phyloP scores from a whole-genome alignment of 2,329 filamentous ascomycete species.

The Colletotrichum tanaceti region DNA sequence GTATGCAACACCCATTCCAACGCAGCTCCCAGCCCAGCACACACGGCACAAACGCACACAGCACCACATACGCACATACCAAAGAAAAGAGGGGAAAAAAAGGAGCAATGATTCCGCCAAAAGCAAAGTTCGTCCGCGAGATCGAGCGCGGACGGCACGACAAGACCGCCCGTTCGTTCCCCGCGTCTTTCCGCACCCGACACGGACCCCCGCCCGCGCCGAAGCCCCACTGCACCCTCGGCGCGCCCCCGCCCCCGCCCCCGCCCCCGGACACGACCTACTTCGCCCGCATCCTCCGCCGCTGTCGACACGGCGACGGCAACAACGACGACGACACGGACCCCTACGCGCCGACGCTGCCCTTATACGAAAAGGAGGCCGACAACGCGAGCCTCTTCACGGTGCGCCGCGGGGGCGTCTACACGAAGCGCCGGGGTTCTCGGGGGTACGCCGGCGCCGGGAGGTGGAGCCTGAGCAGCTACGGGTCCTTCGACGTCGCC shows the following conservation, averaged over 20 bases:
- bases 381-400: not conserved
- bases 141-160: constrained; percentile 11
- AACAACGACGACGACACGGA: not conserved
- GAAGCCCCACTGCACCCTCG: not conserved
- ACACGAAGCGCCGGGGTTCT: not conserved
- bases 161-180: not conserved
- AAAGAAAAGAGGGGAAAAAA: no score
- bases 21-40: no score
- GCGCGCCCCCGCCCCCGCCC: not conserved
- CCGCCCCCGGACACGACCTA: constrained; percentile 26
- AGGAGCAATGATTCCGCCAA: constrained; percentile 25
- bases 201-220: not conserved
- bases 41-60: not conserved
- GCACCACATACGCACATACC: not conserved
- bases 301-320: not conserved
- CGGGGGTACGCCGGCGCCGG: not conserved
- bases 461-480: not conserved
- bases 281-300: constrained; percentile 18
- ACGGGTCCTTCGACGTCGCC: not conserved
- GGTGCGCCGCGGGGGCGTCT: not conserved
- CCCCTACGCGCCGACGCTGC: not conserved
- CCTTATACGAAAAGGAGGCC: constrained; percentile 9
- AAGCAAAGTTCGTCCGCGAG: constrained; percentile 26
- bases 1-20: not conserved
- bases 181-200: not conserved